These are phyloP conservation scores for Rosa multiflora DNA, from an alignment of 306 rosid genomes.

Conservation along the genomic window DNA sequence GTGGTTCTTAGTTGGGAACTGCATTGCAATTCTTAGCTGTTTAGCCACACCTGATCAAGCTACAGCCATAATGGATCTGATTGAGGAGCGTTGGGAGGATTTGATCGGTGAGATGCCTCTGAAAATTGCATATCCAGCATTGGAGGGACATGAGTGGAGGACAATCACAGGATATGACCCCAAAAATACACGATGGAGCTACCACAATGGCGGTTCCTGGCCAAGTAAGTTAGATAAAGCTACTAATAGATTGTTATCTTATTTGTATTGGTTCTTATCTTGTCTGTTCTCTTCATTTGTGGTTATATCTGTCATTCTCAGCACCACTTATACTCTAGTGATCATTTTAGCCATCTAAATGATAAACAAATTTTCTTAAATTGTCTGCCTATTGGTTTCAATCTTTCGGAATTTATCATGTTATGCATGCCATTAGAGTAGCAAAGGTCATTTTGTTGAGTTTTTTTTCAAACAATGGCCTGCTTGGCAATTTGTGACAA, in stretches of 20 bases:
- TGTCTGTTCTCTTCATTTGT: neutral
- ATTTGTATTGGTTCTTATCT: neutral
- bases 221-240: conserved; percentile 20
- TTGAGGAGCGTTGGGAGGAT: conserved; percentile 35
- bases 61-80: conserved; percentile 29
- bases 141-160: conserved; percentile 34
- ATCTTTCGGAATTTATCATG: neutral
- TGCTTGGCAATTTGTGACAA: neutral
- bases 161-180: conserved; percentile 29
- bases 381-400: neutral
- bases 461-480: neutral
- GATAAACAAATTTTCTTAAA: neutral
- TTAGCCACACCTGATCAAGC: conserved; percentile 27
- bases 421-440: neutral
- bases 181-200: conserved; percentile 33
- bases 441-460: neutral
- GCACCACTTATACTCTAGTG: neutral
- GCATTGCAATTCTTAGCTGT: conserved; percentile 28
- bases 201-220: conserved; percentile 37
- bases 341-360: neutral
- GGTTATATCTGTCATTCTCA: neutral
- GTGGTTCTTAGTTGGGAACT: conserved; percentile 32
- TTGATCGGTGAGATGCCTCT: conserved; percentile 38
- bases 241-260: neutral
- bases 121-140: conserved; percentile 33